Conservation (phyloP, 2,329 filamentous ascomycete genomes). For the Incumbomyces delicatus region DNA sequence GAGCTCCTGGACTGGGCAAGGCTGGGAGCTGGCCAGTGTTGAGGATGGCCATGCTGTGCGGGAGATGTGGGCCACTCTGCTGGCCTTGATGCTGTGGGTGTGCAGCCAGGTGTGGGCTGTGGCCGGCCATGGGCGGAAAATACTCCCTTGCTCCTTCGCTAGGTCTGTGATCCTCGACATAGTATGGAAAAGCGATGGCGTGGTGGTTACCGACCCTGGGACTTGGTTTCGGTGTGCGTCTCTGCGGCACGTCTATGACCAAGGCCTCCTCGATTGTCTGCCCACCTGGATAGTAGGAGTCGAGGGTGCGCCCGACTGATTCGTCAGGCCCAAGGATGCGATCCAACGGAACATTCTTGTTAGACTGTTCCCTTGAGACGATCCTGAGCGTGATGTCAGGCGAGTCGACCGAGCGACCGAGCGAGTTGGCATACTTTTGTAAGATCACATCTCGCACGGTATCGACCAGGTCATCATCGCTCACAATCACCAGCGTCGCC, state of each 20-base stretch:
- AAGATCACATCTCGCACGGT: slow-evolving; percentile 88
- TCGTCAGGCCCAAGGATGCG: slow-evolving; percentile 78
- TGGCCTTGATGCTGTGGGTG: slow-evolving; percentile 26
- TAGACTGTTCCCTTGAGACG: slow-evolving; percentile 51
- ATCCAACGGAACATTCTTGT: slow-evolving; percentile 42
- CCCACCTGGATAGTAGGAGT: slow-evolving; percentile 74
- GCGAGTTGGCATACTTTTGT: slow-evolving; percentile 84
- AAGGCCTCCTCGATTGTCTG: slow-evolving; percentile 84
- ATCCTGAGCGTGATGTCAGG: slow-evolving; percentile 81
- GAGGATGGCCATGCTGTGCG: slow-evolving; percentile 68
- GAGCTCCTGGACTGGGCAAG: slow-evolving; percentile 71
- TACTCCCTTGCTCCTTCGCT: slow-evolving; percentile 67
- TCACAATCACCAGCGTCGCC: slow-evolving; percentile 74
- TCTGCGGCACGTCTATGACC: slow-evolving; percentile 72
- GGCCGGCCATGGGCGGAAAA: slow-evolving; percentile 60
- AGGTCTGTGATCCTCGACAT: slow-evolving; percentile 51
- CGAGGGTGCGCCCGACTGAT: slow-evolving; percentile 64
- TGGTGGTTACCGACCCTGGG: slow-evolving; percentile 48
- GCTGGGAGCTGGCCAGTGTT: slow-evolving; percentile 69
- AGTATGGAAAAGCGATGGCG: slow-evolving; percentile 41
- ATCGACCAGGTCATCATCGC: slow-evolving; percentile 84
- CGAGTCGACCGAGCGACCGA: slow-evolving; percentile 79
- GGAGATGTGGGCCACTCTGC: slow-evolving; percentile 17
- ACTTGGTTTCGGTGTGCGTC: slow-evolving; percentile 70
- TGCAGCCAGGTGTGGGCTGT: slow-evolving; percentile 31